Conservation (phyloP, 495 filamentous ascomycete species). For the Neurospora africana region DNA sequence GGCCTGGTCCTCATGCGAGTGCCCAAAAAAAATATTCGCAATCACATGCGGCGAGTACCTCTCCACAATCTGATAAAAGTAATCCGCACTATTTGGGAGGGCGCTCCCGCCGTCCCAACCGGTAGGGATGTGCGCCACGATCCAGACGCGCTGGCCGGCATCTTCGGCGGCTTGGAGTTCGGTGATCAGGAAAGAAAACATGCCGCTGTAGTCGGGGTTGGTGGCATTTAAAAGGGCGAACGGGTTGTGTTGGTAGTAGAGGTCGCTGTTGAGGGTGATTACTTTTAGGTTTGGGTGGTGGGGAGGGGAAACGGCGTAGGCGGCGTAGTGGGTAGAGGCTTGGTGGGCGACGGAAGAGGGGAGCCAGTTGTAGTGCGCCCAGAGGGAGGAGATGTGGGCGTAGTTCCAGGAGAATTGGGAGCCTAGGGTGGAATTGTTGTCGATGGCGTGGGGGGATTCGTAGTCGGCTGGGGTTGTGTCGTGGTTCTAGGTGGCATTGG, state of each 20-base stretch:
- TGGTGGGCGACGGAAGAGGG: constrained; percentile 27
- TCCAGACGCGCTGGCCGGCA: constrained; percentile 42
- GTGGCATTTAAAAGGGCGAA: constrained; percentile 37
- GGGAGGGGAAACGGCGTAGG: constrained; percentile 40
- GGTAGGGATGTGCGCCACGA: constrained; percentile 42
- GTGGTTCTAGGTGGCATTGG: constrained; percentile 30
- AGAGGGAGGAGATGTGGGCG: constrained; percentile 39
- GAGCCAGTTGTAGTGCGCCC: constrained; percentile 45
- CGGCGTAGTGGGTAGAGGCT: constrained; percentile 39
- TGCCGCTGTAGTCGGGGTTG: constrained; percentile 40
- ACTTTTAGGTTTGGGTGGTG: constrained; percentile 32
- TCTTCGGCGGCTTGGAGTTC: constrained; percentile 45
- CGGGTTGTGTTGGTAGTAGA: constrained; percentile 41
- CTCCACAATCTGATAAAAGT: constrained; percentile 48
- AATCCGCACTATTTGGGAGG: constrained; percentile 39
- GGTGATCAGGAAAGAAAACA: constrained; percentile 39
- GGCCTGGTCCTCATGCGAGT: constrained; percentile 40
- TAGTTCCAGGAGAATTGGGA: constrained; percentile 49
- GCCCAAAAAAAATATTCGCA: constrained; percentile 46
- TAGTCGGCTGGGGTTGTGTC: constrained; percentile 43
- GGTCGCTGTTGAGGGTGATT: constrained; percentile 44
- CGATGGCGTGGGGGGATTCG: constrained; percentile 40
- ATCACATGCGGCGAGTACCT: constrained; percentile 47
- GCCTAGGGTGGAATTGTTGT: constrained; percentile 33
- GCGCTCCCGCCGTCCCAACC: constrained; percentile 44